A percentile compares a stretch with the other conserved stretches of the same genome.
These are phyloP conservation scores for Penicillium aurantiogriseum DNA, from an alignment of 2,329 filamentous ascomycete species.

Conservation along the genomic window DNA sequence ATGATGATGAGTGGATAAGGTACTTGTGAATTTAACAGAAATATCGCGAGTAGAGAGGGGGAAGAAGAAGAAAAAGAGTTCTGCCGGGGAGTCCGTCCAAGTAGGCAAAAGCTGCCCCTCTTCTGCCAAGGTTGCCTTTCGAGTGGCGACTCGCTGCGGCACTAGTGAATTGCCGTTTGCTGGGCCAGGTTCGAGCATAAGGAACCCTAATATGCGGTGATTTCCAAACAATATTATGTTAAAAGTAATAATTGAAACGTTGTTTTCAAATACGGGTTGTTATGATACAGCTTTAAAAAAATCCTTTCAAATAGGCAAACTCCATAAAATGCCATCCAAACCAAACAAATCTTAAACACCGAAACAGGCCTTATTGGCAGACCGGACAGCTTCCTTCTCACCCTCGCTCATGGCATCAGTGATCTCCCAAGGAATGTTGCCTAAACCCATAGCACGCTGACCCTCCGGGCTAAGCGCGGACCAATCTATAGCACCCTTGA, in stretches of 20 bases:
- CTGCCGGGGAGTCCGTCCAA: not conserved
- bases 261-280: not conserved
- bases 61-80: not conserved
- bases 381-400: constrained; percentile 52
- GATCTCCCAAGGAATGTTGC: constrained; percentile 49
- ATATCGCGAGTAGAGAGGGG: not conserved
- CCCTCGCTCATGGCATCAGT: constrained; percentile 49
- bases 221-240: not conserved
- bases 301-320: not conserved
- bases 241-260: not conserved
- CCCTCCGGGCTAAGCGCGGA: constrained; percentile 46
- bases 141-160: not conserved
- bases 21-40: not conserved
- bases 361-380: constrained; percentile 58
- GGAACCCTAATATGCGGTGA: not conserved
- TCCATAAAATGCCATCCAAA: not conserved
- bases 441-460: constrained; percentile 56
- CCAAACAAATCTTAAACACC: constrained; percentile 14
- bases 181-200: not conserved
- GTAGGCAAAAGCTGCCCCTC: constrained; percentile 1
- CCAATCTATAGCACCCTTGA: constrained; percentile 42
- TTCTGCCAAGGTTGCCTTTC: not conserved
- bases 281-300: not conserved
- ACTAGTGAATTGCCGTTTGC: not conserved
- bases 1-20: not conserved